These are phyloP conservation scores for Tremella yokohamensis DNA, from an alignment of 768 basidiomycete species.

Conservation along the genomic window DNA sequence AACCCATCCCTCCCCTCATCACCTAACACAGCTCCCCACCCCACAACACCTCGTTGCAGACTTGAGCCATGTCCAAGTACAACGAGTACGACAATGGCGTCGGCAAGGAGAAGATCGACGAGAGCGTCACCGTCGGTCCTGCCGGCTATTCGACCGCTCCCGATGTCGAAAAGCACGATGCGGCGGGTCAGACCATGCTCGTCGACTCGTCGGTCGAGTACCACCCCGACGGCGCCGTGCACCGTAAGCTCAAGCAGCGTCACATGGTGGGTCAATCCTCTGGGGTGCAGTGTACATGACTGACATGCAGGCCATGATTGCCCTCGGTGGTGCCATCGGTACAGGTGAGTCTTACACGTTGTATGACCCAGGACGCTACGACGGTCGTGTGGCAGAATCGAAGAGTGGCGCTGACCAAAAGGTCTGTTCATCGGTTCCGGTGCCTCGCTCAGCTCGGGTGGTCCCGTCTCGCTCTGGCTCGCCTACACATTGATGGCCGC, in stretches of 20 bases:
- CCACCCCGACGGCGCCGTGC: slow-evolving; percentile 33
- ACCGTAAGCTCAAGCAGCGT: slow-evolving; percentile 46
- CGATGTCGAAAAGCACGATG: too few relatives aligned
- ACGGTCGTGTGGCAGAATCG: neutral
- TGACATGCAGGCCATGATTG: slow-evolving; percentile 43
- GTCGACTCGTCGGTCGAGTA: neutral
- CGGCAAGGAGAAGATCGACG: too few relatives aligned
- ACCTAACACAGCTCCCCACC: too few relatives aligned
- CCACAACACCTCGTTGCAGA: too few relatives aligned
- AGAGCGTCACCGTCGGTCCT: too few relatives aligned
- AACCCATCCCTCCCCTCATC: too few relatives aligned
- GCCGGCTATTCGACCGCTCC: too few relatives aligned
- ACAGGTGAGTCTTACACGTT: slow-evolving; percentile 30
- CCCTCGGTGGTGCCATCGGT: slow-evolving; percentile 50
- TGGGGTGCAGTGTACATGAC: too few relatives aligned
- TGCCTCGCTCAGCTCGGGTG: slow-evolving; percentile 35
- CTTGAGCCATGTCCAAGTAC: too few relatives aligned
- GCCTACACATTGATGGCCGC: slow-evolving; percentile 46
- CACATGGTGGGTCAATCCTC: slow-evolving; percentile 26
- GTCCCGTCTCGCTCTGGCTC: slow-evolving; percentile 48
- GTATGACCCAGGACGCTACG: too few relatives aligned
- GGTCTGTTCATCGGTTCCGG: slow-evolving; percentile 50
- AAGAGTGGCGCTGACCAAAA: slow-evolving; percentile 3
- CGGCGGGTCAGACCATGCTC: too few relatives aligned
- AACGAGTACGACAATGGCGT: too few relatives aligned